These are phyloP conservation scores for Nicotiana rustica DNA, from an alignment of 305 asterid genomes.

Conservation along the genomic window DNA sequence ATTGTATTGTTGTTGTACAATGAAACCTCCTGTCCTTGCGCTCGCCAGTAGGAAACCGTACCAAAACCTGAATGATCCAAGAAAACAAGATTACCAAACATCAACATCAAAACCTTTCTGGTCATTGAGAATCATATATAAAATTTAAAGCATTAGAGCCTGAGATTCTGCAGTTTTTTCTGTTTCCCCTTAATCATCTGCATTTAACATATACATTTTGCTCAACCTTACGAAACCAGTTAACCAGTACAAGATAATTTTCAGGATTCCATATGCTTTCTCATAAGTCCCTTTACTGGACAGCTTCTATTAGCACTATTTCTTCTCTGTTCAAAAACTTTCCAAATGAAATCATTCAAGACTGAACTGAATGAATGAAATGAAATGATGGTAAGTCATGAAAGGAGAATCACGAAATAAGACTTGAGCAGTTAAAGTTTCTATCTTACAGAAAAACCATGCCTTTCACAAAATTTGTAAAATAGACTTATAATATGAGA, in stretches of 20 bases:
- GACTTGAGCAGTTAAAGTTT: not conserved
- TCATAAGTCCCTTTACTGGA: not conserved
- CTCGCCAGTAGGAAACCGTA: conserved; percentile 91
- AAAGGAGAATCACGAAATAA: not conserved
- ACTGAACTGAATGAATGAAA: conserved; percentile 8
- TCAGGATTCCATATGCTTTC: not conserved
- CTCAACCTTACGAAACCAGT: not conserved
- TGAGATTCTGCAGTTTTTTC: not conserved
- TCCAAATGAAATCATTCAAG: not conserved
- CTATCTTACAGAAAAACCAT: not conserved
- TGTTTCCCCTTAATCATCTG: not conserved
- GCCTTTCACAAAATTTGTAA: not conserved
- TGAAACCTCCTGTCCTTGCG: conserved; percentile 90
- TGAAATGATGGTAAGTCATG: not conserved
- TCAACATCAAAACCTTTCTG: conserved; percentile 21
- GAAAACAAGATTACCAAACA: not conserved
- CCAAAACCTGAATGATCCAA: conserved; percentile 66
- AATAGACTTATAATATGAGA: not conserved
- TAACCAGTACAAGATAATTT: not conserved
- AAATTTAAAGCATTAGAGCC: not conserved
- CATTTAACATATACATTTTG: not conserved
- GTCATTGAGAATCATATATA: not conserved
- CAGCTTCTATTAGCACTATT: not conserved
- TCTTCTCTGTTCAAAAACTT: conserved; percentile 15
- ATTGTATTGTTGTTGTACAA: conserved; percentile 58